phyloP scores from a whole-genome alignment of 2,329 filamentous ascomycete genomes.

The Cucurbitaria berberidis region DNA sequence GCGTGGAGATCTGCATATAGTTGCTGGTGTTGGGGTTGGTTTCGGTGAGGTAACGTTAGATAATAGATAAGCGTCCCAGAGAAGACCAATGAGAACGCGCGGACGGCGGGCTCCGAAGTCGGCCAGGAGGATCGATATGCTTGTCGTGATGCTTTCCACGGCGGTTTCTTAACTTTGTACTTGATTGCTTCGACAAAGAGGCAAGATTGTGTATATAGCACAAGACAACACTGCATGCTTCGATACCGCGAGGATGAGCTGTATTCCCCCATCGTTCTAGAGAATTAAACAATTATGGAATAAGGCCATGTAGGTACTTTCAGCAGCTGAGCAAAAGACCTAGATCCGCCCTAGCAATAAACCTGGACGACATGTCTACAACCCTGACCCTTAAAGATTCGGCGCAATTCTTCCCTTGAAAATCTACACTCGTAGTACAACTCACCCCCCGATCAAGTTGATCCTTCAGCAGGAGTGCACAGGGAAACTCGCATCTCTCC shows the following conservation, averaged over 20 bases:
- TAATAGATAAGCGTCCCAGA: slow-evolving; percentile 26
- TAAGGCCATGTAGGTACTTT: neutral
- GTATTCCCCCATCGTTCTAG: neutral
- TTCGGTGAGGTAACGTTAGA: slow-evolving; percentile 34
- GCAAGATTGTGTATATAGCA: neutral
- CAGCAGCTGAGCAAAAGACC: neutral
- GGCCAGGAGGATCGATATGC: slow-evolving; percentile 1
- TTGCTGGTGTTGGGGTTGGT: slow-evolving; percentile 19
- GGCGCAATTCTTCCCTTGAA: slow-evolving; percentile 38
- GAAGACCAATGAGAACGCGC: slow-evolving; percentile 17
- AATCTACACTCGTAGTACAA: slow-evolving; percentile 32
- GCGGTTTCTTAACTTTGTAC: slow-evolving; percentile 13
- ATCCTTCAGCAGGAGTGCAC: slow-evolving; percentile 35
- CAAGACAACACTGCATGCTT: neutral
- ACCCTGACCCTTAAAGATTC: slow-evolving; percentile 30
- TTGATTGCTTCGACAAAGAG: slow-evolving; percentile 21
- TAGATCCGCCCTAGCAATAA: slow-evolving; percentile 31
- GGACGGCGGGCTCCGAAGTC: slow-evolving; percentile 8
- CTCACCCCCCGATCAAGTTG: slow-evolving; percentile 36
- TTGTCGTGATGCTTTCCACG: slow-evolving; percentile 4
- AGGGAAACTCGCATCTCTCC: slow-evolving; percentile 29
- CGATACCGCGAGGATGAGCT: neutral
- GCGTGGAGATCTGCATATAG: slow-evolving; percentile 19
- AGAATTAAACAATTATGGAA: neutral
- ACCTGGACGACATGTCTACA: slow-evolving; percentile 30